Percentiles rank a stretch among this genome's conserved stretches.
Evolutionary conservation across 495 filamentous ascomycete species (phyloP).

Genomic region (Hypoxylon rickii): DNA sequence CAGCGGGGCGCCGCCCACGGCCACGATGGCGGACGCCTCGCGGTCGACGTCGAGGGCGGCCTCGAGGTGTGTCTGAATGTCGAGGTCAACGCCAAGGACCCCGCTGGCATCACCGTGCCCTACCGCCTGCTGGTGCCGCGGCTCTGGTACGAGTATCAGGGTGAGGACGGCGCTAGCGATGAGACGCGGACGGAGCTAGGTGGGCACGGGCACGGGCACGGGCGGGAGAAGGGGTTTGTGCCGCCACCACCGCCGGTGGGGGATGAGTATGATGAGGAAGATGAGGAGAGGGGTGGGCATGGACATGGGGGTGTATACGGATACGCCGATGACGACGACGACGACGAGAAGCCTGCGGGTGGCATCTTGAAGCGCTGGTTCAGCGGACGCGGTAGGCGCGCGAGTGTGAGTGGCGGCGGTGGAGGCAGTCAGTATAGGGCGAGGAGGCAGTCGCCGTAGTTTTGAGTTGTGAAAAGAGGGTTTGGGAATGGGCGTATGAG

Average conservation of each 20-base stretch:
- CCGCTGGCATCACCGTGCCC: conserved; percentile 82
- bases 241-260: not conserved
- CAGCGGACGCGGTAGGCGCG: conserved; percentile 11
- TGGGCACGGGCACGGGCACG: conserved; percentile 17
- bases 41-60: conserved; percentile 73
- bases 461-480: conserved; percentile 6
- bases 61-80: conserved; percentile 85
- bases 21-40: conserved; percentile 27
- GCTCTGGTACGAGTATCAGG: conserved; percentile 60
- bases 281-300: no score
- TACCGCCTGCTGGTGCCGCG: conserved; percentile 86
- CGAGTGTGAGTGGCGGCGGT: not conserved
- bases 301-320: not conserved
- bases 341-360: not conserved
- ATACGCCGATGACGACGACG: conserved; percentile 14
- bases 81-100: conserved; percentile 83
- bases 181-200: not conserved
- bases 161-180: conserved; percentile 23
- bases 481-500: not conserved
- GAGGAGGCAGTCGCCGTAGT: conserved; percentile 21
- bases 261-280: not conserved
- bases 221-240: not conserved
- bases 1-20: conserved; percentile 45
- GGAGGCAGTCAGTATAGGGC: conserved; percentile 20
- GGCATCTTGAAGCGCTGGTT: conserved; percentile 26